These are phyloP conservation scores for Hypericum perforatum DNA, from an alignment of 345 rosid genomes.

Conservation along the genomic window DNA sequence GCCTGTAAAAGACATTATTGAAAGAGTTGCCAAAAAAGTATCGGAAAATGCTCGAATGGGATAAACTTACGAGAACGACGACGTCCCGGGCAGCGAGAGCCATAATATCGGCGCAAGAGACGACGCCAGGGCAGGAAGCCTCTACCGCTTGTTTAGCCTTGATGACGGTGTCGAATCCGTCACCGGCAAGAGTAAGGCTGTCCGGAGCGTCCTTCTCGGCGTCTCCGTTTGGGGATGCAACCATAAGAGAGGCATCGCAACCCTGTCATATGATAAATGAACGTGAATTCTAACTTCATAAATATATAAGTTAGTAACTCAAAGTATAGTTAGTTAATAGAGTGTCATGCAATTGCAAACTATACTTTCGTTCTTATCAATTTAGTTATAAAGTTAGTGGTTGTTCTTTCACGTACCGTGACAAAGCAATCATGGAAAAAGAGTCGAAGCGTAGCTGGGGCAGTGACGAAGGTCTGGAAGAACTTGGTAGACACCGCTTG, in stretches of 20 bases:
- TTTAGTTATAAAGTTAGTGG: no score
- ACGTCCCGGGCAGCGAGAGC: slow-evolving; percentile 19
- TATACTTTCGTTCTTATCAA: no score
- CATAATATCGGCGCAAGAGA: slow-evolving; percentile 19
- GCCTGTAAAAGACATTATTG: no score
- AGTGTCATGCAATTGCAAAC: no score
- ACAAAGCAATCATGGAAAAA: slow-evolving; percentile 62
- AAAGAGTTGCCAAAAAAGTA: no score
- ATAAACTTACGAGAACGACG: slow-evolving; percentile 12
- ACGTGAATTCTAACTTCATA: no score
- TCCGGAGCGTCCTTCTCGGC: slow-evolving; percentile 17
- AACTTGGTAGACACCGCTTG: slow-evolving; percentile 43
- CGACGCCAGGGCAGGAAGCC: slow-evolving; percentile 11
- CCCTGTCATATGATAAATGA: no score
- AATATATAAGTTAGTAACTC: no score
- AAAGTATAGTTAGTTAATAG: no score
- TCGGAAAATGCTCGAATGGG: no score
- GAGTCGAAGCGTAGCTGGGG: slow-evolving; percentile 49
- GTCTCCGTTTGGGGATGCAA: slow-evolving; percentile 9
- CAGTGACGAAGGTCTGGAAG: slow-evolving; percentile 53
- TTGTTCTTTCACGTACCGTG: slow-evolving; percentile 26
- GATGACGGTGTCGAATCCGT: background rate
- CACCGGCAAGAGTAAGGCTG: slow-evolving; percentile 18
- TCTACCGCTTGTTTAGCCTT: slow-evolving; percentile 17
- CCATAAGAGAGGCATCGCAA: slow-evolving; percentile 17